Evolutionary conservation across 1,284 basidiomycete genomes (phyloP), one percentile per base, ranked within the genome.

Genomic region (Caloboletus inedulis): DNA sequence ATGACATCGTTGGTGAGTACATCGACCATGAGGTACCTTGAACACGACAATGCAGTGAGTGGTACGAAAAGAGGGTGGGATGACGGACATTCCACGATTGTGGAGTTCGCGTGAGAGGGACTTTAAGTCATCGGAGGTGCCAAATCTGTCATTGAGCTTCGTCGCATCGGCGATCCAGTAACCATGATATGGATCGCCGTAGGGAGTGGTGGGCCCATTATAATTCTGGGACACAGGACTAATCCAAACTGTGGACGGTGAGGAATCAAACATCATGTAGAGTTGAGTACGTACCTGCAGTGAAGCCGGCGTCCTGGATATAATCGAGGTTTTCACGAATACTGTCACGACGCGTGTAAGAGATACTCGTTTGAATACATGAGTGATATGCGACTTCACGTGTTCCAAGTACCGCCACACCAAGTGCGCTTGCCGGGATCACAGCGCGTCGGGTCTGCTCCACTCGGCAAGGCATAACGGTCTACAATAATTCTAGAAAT

Each of bases 1-100:
- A 85, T 88, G 49, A 85, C 78, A 69, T 88, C 83, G 71, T 90
- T 89, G 52, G 86, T 79, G 50, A 87, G 84, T 7, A 87, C 72
- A 63, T 90, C 87, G 53, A 90, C 77, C 88, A 90, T 90, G 60
- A 91, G 72, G 61, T 81, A 64, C 62, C 64, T 64, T 56, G 41
- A 25, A 27, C 14, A 36, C 14, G 35, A 33, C 9, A 18, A 36
- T 48, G 52, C 5, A 35, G 29, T 47, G 52, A 68, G 57, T 62
- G 65, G 7, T 63, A 63, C 48, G 61, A 61, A 21, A 57, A 37
- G 10, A 68, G 48, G 25, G 63, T 61, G 18, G 12, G 31, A 44
- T 45, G 59, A 74, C 54, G 56, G 46, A 86, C 85, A 90, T 90
- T 47, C 75, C 77, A 35, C 85, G 77, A 31, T 68, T 61, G 67